Evolutionary conservation across 257 asterid species (phyloP).

Genomic region (Agastache rugosa): DNA sequence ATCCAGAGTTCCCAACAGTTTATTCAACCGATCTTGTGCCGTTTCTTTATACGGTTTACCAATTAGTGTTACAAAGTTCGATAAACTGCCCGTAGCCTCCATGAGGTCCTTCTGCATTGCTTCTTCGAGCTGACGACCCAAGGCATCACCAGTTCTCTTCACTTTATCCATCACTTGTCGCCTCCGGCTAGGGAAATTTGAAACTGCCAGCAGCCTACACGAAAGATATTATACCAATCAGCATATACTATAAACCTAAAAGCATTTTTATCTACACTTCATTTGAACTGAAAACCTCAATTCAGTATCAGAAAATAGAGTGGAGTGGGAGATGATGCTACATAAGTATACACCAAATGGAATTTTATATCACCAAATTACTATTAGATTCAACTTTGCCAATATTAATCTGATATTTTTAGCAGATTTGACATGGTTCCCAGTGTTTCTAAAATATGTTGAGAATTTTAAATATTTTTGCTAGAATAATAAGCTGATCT

Average conservation of each 20-base stretch:
- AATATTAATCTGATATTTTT: background rate
- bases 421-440: background rate
- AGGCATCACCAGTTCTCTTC: constrained; percentile 75
- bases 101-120: constrained; percentile 84
- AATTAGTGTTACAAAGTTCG: constrained; percentile 54
- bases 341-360: background rate
- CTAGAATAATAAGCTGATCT: background rate
- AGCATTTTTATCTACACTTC: background rate
- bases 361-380: background rate
- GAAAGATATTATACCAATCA: constrained; percentile 28
- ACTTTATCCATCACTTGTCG: constrained; percentile 69
- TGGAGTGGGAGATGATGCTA: background rate
- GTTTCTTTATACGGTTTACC: constrained; percentile 72
- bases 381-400: background rate
- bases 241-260: constrained; percentile 8
- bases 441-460: background rate
- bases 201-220: constrained; percentile 72
- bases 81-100: constrained; percentile 57
- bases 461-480: background rate
- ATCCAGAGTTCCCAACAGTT: constrained; percentile 56
- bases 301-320: background rate
- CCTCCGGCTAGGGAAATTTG: constrained; percentile 81
- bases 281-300: background rate
- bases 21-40: constrained; percentile 60
- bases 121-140: constrained; percentile 81